These are phyloP conservation scores for Parsonsia alboflavescens DNA, from an alignment of 257 asterid species.

Conservation along the genomic window DNA sequence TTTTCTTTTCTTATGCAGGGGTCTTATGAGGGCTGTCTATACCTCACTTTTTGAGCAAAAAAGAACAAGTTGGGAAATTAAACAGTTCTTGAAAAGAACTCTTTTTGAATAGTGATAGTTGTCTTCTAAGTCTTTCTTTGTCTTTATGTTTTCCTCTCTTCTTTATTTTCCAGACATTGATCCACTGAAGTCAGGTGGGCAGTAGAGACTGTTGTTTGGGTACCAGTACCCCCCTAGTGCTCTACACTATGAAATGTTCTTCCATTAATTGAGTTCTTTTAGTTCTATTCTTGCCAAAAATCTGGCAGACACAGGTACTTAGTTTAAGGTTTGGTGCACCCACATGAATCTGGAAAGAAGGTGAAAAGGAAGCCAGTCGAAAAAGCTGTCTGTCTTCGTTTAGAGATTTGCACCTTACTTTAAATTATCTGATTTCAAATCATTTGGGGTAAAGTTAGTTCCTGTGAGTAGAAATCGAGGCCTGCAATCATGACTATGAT, in stretches of 20 bases:
- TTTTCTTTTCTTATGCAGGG: background rate
- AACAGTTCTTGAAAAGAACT: background rate
- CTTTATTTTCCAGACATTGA: constrained; percentile 14
- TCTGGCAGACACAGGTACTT: constrained; percentile 34
- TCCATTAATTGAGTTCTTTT: constrained; percentile 13
- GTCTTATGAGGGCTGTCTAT: background rate
- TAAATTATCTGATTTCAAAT: constrained; percentile 16
- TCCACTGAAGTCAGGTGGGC: constrained; percentile 25
- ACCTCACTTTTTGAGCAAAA: background rate
- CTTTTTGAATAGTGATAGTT: background rate
- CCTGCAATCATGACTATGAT: constrained; percentile 20
- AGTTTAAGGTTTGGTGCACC: constrained; percentile 26
- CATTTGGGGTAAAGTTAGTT: constrained; percentile 13
- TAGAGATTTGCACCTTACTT: constrained; percentile 8
- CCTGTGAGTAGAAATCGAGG: constrained; percentile 15
- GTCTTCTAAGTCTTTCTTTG: background rate
- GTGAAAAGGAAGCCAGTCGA: constrained; percentile 20
- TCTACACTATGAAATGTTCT: constrained; percentile 32
- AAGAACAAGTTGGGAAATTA: background rate
- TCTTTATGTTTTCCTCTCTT: background rate
- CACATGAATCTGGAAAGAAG: constrained; percentile 21
- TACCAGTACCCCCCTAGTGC: constrained; percentile 29
- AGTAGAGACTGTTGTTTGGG: constrained; percentile 27
- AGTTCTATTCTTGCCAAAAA: constrained; percentile 31
- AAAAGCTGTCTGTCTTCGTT: constrained; percentile 19